Base-by-base conservation (phyloP, 108 stramenopile species). In the Bacterosira constricta region DNA sequence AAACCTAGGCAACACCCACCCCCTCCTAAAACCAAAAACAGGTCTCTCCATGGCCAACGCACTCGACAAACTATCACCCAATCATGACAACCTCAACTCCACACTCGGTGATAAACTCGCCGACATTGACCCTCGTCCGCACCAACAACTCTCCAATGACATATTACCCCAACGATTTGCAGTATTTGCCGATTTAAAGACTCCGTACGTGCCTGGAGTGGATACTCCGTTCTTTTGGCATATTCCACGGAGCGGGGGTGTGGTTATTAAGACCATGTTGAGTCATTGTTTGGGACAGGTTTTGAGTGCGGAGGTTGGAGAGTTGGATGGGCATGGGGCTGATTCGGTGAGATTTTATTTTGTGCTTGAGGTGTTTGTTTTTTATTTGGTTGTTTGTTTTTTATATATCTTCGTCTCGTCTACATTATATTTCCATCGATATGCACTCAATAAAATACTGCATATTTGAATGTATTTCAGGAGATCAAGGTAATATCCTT, bases 171-270 rank as follows among this genome's bases (percentile, higher is more conserved):
- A 31, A n/a, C 53, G 68, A 49, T 77, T 69, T 39, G 53, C 25
- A 18, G 76, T 55, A 2, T 77, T 77, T 39, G 66, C 76, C 18
- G 61, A 69, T 57, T 38, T 77, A 32, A 63, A 63, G n/a, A 62
- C 67, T 23, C 66, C 75, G 9, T 77, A 50, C 23, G 47, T 77
- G 23, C 52, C 29, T n/a, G 75, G 75, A 11, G 51, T 50, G 36
- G 82, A 83, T 45, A 74, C 71, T 11, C 79, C 79, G 6, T 76
- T 81, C 46, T 80, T 81, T 36, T 85, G 83, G 83, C 80, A 81
- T 38, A 63, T 85, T 9, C 78, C 78, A n/a, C 79, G 83, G 20
- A 60, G 66, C 11, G 83, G 79, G 34, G 79, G 79, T 12, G 66
- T 72, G 17, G 60, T 73, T 11, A 29, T 85, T 27, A 85, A 85